These are phyloP conservation scores for Debaryomyces subglobosus DNA, from an alignment of 1,139 yeast species.

Conservation along the genomic window DNA sequence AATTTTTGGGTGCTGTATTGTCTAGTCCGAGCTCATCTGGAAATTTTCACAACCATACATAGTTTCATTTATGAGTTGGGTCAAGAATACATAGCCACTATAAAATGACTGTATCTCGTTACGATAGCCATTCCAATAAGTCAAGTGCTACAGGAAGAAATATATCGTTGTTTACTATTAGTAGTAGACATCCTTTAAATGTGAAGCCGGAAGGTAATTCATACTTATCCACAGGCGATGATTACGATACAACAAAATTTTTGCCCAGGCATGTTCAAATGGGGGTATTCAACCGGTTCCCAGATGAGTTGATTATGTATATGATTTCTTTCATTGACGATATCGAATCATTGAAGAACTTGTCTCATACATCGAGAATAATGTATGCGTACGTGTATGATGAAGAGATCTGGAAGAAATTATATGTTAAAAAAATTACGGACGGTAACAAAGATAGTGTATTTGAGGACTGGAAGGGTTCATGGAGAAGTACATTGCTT, in stretches of 20 bases:
- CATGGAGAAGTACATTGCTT: constrained; percentile 73
- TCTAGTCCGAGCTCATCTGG: constrained; percentile 4
- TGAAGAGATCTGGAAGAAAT: constrained; percentile 78
- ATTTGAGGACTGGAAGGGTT: constrained; percentile 63
- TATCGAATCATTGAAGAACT: constrained; percentile 45
- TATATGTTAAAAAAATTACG: constrained; percentile 37
- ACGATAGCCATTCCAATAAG: constrained; percentile 5
- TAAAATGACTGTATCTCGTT: not conserved
- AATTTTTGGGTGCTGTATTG: not conserved
- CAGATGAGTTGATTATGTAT: constrained; percentile 61
- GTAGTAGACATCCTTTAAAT: constrained; percentile 66
- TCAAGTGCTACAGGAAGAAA: constrained; percentile 18
- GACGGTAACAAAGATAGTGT: not conserved
- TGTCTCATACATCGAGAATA: constrained; percentile 65
- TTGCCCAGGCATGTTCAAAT: constrained; percentile 36
- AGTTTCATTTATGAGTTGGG: not conserved
- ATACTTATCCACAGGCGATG: constrained; percentile 25
- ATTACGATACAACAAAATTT: constrained; percentile 18
- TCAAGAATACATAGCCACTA: not conserved
- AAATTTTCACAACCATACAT: constrained; percentile 8
- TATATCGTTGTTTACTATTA: constrained; percentile 26
- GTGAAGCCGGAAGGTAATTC: constrained; percentile 76
- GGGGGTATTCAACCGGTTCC: constrained; percentile 55
- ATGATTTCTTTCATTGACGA: constrained; percentile 49
- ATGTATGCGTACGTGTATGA: constrained; percentile 71